Evolutionary conservation across 2,329 filamentous ascomycete species (phyloP).

Genomic region (Colletotrichum sojae): DNA sequence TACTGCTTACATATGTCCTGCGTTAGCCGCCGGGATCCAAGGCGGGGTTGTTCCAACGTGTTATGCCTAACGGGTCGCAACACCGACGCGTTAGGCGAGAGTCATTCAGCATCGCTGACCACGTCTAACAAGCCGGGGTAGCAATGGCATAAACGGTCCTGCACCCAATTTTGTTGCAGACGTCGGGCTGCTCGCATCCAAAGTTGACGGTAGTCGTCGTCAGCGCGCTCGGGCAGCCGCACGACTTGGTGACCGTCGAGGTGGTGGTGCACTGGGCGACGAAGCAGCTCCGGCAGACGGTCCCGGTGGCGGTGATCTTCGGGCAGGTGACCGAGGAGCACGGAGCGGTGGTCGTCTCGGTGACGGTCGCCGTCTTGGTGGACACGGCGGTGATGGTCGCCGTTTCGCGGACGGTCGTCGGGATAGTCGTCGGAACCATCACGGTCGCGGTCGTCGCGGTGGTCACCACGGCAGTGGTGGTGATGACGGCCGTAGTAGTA

Average conservation of each 20-base stretch:
- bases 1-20: too few species aligned
- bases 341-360: constrained; percentile 21
- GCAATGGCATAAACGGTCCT: constrained; percentile 33
- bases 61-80: too few species aligned
- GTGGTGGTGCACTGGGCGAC: constrained; percentile 48
- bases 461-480: neutral
- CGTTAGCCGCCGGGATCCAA: too few species aligned
- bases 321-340: constrained; percentile 45
- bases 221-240: constrained; percentile 49
- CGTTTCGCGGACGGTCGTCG: constrained; percentile 18
- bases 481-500: neutral
- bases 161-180: constrained; percentile 36
- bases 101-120: too few species aligned
- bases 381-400: neutral
- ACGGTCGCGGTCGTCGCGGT: constrained; percentile 10
- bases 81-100: too few species aligned
- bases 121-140: constrained; percentile 19
- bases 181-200: constrained; percentile 44
- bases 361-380: constrained; percentile 15
- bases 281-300: constrained; percentile 51
- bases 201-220: constrained; percentile 49
- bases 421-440: constrained; percentile 2
- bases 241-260: constrained; percentile 49
- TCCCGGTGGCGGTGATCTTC: constrained; percentile 49
- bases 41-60: too few species aligned